Percentiles rank a stretch among this genome's conserved stretches.
phyloP scores from a whole-genome alignment of 2,329 filamentous ascomycete species.

The Zasmidium angulare region DNA sequence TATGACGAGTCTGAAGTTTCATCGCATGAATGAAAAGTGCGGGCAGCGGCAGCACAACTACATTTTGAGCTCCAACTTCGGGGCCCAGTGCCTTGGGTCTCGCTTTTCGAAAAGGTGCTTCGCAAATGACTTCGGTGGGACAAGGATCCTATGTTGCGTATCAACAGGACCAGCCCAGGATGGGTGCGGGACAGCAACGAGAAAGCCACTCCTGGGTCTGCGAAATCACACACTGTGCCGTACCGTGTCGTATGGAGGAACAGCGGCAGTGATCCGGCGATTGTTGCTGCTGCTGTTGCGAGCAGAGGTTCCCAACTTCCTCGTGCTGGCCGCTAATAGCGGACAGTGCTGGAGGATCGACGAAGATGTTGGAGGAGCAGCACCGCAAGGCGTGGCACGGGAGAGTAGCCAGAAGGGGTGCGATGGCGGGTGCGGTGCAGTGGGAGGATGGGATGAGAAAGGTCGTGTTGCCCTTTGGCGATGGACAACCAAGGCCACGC shows the following conservation, averaged over 20 bases:
- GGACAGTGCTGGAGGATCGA: background rate
- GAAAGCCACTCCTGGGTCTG: background rate
- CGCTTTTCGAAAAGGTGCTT: constrained; percentile 13
- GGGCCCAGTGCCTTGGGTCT: constrained; percentile 18
- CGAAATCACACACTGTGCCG: background rate
- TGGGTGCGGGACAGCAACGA: background rate
- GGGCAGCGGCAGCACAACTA: constrained; percentile 10
- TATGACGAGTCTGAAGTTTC: constrained; percentile 12
- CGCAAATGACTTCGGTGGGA: constrained; percentile 14
- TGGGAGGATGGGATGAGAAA: background rate
- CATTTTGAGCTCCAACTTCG: constrained; percentile 22
- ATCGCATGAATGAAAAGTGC: background rate
- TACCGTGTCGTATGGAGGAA: too few species aligned
- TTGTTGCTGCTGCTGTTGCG: too few species aligned
- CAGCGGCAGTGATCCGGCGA: too few species aligned
- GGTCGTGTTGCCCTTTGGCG: background rate
- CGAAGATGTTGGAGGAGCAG: background rate
- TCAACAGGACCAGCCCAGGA: background rate
- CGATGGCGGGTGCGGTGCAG: background rate
- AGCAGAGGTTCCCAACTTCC: background rate
- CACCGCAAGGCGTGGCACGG: too few species aligned
- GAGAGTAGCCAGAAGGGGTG: too few species aligned
- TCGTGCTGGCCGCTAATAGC: background rate
- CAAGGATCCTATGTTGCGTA: constrained; percentile 9
- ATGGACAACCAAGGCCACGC: background rate